phyloP scores from a whole-genome alignment of 208 protist species.

The Herpetomonas tarakana region DNA sequence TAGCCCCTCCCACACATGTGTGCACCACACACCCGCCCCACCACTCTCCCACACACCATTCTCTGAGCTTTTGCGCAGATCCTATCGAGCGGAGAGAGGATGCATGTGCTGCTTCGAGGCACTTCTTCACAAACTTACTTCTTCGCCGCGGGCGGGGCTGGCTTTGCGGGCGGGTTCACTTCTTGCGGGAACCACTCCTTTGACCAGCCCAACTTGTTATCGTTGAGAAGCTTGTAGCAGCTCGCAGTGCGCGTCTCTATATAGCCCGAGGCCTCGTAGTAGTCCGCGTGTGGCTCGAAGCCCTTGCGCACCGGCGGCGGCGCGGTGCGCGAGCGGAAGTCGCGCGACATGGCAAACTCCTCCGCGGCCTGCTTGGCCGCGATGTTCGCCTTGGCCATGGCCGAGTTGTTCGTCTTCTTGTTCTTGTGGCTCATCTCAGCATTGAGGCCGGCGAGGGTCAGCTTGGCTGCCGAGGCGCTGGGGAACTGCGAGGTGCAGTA shows the following conservation, averaged over 20 bases:
- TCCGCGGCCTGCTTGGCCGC: conserved; percentile 47
- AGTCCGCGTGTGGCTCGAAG: conserved; percentile 17
- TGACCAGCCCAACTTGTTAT: conserved; percentile 67
- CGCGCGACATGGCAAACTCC: conserved; percentile 52
- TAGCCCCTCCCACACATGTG: too few relatives aligned
- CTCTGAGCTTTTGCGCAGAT: too few relatives aligned
- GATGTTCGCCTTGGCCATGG: conserved; percentile 68
- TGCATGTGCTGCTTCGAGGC: too few relatives aligned
- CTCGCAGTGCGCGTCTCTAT: conserved; percentile 33
- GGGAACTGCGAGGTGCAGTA: conserved; percentile 27
- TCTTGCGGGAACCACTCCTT: conserved; percentile 57
- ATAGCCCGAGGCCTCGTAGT: conserved; percentile 35
- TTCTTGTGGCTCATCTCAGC: conserved; percentile 25
- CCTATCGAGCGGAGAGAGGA: too few relatives aligned
- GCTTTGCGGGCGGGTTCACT: conserved; percentile 13
- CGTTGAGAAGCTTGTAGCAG: conserved; percentile 42
- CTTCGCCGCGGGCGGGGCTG: conserved; percentile 19
- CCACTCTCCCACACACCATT: too few relatives aligned
- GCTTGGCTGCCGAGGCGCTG: conserved; percentile 16
- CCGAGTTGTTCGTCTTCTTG: conserved; percentile 27
- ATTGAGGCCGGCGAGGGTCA: conserved; percentile 32
- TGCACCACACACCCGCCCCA: too few relatives aligned
- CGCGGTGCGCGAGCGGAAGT: conserved; percentile 43
- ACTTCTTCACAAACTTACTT: conserved; percentile 21
- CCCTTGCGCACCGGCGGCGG: conserved; percentile 11